Evolutionary conservation across 2,329 filamentous ascomycete genomes (phyloP).

Genomic region (Botryotinia narcissicola): DNA sequence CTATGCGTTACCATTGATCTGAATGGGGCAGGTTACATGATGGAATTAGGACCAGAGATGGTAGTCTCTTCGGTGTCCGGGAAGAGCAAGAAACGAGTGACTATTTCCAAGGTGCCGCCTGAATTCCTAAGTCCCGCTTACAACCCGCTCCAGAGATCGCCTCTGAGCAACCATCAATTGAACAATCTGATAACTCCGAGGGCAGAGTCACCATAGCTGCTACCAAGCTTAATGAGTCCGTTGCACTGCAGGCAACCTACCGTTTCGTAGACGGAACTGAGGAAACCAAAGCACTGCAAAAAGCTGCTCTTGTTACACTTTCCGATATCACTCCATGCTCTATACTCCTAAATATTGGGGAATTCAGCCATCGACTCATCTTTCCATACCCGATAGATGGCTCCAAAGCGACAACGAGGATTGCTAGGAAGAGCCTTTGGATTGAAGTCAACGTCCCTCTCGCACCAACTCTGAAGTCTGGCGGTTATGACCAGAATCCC

Average conservation of each 20-base stretch:
- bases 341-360: neutral
- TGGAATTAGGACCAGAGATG: too few species aligned
- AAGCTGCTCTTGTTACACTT: slow-evolving; percentile 8
- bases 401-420: neutral
- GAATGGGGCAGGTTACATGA: neutral
- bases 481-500: slow-evolving; percentile 11
- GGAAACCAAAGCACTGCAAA: slow-evolving; percentile 9
- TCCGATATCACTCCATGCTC: slow-evolving; percentile 13
- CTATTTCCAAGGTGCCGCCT: neutral
- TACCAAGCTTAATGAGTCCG: neutral
- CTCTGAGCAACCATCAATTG: neutral
- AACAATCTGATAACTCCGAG: neutral
- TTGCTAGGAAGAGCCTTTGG: slow-evolving; percentile 13
- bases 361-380: slow-evolving; percentile 6
- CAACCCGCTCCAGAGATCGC: neutral
- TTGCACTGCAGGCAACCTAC: neutral
- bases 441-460: slow-evolving; percentile 14
- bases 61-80: neutral
- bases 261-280: neutral
- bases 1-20: neutral
- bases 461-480: neutral
- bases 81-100: neutral
- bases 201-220: neutral
- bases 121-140: neutral
- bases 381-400: slow-evolving; percentile 12